These are phyloP conservation scores for Alternaria rosae DNA, from an alignment of 2,329 filamentous ascomycete species.

Conservation along the genomic window DNA sequence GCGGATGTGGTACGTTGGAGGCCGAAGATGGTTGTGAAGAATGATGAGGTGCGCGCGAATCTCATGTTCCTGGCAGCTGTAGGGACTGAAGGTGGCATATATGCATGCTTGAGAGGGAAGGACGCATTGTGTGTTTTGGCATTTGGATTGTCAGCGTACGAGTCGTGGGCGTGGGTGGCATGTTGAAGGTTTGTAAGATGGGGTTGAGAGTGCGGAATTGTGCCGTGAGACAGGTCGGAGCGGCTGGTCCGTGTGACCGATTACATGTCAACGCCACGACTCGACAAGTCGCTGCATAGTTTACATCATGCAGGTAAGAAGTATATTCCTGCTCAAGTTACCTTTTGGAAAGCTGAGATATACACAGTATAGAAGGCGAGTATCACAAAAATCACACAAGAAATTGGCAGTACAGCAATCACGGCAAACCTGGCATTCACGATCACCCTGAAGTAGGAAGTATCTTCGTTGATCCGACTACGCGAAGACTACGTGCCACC, in stretches of 20 bases:
- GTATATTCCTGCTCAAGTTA: too few species aligned
- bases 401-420: neutral
- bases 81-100: neutral
- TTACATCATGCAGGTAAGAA: too few species aligned
- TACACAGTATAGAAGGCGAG: too few species aligned
- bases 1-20: slow-evolving; percentile 15
- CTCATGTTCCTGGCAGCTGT: slow-evolving; percentile 22
- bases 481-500: neutral
- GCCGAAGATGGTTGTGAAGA: slow-evolving; percentile 20
- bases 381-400: too few species aligned
- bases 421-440: neutral
- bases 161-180: slow-evolving; percentile 1
- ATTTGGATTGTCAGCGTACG: slow-evolving; percentile 1
- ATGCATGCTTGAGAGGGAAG: neutral
- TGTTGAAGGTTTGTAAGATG: slow-evolving; percentile 24
- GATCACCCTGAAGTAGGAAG: neutral
- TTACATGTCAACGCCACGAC: neutral
- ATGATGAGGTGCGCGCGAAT: slow-evolving; percentile 18
- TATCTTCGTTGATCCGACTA: neutral
- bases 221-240: slow-evolving; percentile 10
- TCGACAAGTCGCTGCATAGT: too few species aligned
- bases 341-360: too few species aligned
- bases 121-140: slow-evolving; percentile 17
- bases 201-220: slow-evolving; percentile 30
- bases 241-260: neutral